Conservation (phyloP, 345 rosid genomes). For the Eucalyptus curtisii region DNA sequence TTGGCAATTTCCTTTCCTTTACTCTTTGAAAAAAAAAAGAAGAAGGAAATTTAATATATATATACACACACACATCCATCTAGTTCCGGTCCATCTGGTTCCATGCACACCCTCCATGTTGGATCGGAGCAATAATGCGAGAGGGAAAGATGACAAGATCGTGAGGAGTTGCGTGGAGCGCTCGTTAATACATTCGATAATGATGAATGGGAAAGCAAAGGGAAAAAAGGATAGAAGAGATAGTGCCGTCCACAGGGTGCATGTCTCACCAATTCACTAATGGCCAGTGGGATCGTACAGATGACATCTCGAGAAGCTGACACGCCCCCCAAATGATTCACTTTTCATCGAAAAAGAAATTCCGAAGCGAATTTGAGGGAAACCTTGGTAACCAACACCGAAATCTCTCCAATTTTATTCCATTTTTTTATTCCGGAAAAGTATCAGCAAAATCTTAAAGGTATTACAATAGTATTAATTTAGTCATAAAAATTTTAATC, state of each 20-base stretch:
- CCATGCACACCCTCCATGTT: neutral
- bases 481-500: too few relatives aligned
- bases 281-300: neutral
- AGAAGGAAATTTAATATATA: too few relatives aligned
- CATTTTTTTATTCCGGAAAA: neutral
- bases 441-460: too few relatives aligned
- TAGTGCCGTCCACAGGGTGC: neutral
- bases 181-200: neutral
- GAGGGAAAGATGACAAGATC: neutral
- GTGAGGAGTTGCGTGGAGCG: neutral
- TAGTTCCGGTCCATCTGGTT: neutral
- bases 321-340: neutral
- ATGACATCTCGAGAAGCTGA: neutral
- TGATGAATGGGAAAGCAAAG: neutral
- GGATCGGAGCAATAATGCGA: neutral
- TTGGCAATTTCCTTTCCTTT: too few relatives aligned
- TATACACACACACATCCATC: too few relatives aligned
- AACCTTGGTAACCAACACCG: neutral
- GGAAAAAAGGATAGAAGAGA: neutral
- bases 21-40: too few relatives aligned
- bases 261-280: neutral
- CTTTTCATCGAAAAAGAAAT: neutral
- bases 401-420: neutral
- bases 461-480: too few relatives aligned
- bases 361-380: neutral